Evolutionary conservation across 257 asterid species (phyloP).

Genomic region (Forsythia viridissima): DNA sequence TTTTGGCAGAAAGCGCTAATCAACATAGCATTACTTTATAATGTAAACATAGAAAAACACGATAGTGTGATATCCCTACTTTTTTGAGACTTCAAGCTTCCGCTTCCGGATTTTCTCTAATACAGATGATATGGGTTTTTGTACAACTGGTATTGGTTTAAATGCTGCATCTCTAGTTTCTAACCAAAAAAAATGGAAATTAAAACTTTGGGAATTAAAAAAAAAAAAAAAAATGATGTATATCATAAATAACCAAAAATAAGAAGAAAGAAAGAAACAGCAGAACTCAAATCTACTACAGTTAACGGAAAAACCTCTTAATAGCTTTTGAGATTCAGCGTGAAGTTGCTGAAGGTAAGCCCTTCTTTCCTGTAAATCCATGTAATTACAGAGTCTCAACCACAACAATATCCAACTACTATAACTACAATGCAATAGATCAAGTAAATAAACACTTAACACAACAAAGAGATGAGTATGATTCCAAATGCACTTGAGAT

Average conservation of each 20-base stretch:
- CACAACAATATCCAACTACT: not conserved
- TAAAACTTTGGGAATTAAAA: not conserved
- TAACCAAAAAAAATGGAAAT: slow-evolving; percentile 23
- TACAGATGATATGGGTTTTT: slow-evolving; percentile 81
- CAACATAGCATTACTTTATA: not conserved
- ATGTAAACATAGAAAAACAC: not conserved
- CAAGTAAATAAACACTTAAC: slow-evolving; percentile 7
- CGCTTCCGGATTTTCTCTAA: slow-evolving; percentile 89
- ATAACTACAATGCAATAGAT: not conserved
- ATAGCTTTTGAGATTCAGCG: slow-evolving; percentile 81
- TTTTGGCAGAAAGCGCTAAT: not conserved
- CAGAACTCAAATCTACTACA: not conserved
- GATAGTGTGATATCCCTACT: slow-evolving; percentile 38
- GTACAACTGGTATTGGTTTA: slow-evolving; percentile 63
- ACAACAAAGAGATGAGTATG: not conserved
- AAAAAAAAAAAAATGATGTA: not conserved
- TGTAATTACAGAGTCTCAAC: slow-evolving; percentile 8
- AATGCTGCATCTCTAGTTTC: slow-evolving; percentile 78
- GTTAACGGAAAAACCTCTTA: slow-evolving; percentile 55
- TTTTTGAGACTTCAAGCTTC: slow-evolving; percentile 71
- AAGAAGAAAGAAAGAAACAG: not conserved
- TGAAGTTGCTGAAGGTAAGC: slow-evolving; percentile 69
- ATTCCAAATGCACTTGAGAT: not conserved
- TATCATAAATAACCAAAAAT: not conserved
- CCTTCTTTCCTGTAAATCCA: slow-evolving; percentile 61